Evolutionary conservation across 176 grass and related monocot genomes (phyloP).

Genomic region (Poa annua): DNA sequence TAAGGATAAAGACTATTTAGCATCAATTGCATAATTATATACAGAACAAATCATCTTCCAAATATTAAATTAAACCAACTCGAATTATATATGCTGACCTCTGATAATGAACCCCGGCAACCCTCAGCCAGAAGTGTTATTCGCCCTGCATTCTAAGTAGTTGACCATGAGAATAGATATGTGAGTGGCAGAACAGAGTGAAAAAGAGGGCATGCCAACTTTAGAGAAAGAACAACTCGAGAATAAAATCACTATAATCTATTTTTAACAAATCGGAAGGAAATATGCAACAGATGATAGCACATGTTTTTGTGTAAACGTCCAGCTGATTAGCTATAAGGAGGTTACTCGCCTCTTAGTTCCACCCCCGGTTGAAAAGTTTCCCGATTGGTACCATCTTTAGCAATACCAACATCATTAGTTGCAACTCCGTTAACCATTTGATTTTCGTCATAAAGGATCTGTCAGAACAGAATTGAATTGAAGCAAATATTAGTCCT

Average conservation of each 20-base stretch:
- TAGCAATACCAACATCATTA: conserved; percentile 95
- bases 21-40: conserved; percentile 27
- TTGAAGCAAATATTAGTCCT: conserved; percentile 50
- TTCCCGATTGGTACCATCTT: conserved; percentile 93
- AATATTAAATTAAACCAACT: background rate
- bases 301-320: background rate
- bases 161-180: conserved; percentile 60
- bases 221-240: background rate
- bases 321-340: conserved; percentile 21
- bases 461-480: conserved; percentile 65
- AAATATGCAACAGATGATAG: background rate
- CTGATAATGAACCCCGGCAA: conserved; percentile 96
- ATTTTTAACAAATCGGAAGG: background rate
- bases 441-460: conserved; percentile 90
- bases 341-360: conserved; percentile 69
- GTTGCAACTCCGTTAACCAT: conserved; percentile 83
- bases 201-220: conserved; percentile 1
- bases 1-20: conserved; percentile 6
- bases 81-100: conserved; percentile 59
- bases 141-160: conserved; percentile 69
- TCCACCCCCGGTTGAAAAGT: conserved; percentile 93
- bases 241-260: conserved; percentile 2
- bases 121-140: conserved; percentile 93
- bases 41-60: conserved; percentile 11
- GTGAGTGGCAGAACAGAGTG: conserved; percentile 30